Conservation (phyloP, 2,329 filamentous ascomycete species). For the Monilinia aucupariae region DNA sequence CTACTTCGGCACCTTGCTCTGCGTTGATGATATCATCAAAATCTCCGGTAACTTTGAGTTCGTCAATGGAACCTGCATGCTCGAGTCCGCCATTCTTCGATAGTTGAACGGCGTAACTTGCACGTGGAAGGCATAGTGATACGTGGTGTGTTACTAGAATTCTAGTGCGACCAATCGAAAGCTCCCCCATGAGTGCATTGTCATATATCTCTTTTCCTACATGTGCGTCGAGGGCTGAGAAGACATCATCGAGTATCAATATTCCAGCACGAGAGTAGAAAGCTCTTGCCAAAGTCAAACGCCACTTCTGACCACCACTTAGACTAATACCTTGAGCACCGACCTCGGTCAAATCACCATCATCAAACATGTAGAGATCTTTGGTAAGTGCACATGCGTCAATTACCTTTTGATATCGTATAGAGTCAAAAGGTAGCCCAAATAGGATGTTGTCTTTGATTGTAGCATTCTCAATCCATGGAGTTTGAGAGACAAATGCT, state of each 20-base stretch:
- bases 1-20: constrained; percentile 42
- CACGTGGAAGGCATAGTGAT: constrained; percentile 59
- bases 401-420: constrained; percentile 63
- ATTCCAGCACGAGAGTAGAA: constrained; percentile 72
- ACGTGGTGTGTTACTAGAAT: constrained; percentile 78
- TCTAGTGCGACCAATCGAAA: constrained; percentile 62
- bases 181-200: constrained; percentile 63
- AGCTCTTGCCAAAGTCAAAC: constrained; percentile 70
- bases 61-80: constrained; percentile 54
- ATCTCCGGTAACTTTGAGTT: constrained; percentile 50
- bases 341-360: constrained; percentile 73
- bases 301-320: constrained; percentile 76
- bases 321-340: constrained; percentile 78
- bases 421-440: constrained; percentile 60
- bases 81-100: constrained; percentile 60
- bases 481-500: constrained; percentile 70
- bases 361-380: constrained; percentile 66
- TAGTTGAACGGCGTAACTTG: constrained; percentile 67
- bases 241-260: constrained; percentile 73
- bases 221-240: constrained; percentile 71
- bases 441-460: constrained; percentile 74
- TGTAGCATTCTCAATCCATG: constrained; percentile 77
- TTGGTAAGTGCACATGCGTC: constrained; percentile 66
- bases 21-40: constrained; percentile 53
- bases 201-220: constrained; percentile 74